Evolutionary conservation across 1,284 basidiomycete genomes (phyloP), one percentile per base, ranked within the genome.

Genomic region (Apiotrichum siamense): DNA sequence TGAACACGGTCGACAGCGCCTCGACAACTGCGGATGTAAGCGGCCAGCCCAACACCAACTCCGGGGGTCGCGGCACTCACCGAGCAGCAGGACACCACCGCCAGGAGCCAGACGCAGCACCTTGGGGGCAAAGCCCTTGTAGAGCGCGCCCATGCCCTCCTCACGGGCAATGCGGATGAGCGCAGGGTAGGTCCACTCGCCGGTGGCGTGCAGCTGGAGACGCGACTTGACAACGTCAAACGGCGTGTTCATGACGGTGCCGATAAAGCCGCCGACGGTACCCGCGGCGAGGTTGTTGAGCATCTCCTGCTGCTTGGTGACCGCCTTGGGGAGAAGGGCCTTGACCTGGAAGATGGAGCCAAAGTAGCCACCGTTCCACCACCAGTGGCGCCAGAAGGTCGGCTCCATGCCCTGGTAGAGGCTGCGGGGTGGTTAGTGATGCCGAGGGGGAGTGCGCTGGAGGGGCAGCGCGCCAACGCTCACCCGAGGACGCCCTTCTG

Each of bases 261-360:
- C 94, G 41, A 93, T 81, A 63, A 89, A 89, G 20, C 94, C 96
- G 65, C 94, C 96, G 54, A 96, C 74, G 18, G 85, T 75, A 53
- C 94, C 94, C 20, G 91, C 90, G 48, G 89, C 75, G 63, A 99
- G 90, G 74, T 97, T 97, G 77, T 97, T 97, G 56, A 86, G 62
- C 26, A 99, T 78, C 61, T 87, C 81, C 7, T 76, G 80, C 70
- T 85, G 79, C 62, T 81, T 81, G 35, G 80, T 82, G 85, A 88
- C 80, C 13, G 93, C 81, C 70, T 89, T 90, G 44, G 93, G 91
- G 42, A 98, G 76, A 55, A 91, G 56, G 0, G 78, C 66, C 55
- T 84, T 82, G 51, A 96, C 84, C 73, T 87, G 85, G 78, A 84
- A 86, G 68, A 97, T 97, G 58, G 84, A 85, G 36, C 80, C 92